These are phyloP conservation scores for Athelia sp. DNA, from an alignment of 1,284 basidiomycete genomes.

Conservation along the genomic window DNA sequence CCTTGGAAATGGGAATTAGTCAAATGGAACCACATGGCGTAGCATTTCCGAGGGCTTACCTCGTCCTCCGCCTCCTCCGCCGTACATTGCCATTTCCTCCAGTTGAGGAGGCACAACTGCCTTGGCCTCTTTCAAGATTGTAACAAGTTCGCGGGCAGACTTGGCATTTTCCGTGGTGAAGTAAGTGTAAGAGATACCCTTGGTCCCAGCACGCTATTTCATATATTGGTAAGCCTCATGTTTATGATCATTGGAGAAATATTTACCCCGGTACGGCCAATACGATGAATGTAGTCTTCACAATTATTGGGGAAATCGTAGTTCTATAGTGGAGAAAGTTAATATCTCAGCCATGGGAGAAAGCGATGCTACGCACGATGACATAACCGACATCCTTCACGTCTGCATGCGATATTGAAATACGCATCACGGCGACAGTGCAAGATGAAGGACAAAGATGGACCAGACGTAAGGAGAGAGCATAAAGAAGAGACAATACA, in stretches of 20 bases:
- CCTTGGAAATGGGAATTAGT: slow-evolving; percentile 28
- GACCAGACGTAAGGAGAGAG: slow-evolving; percentile 10
- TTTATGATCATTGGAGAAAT: background rate
- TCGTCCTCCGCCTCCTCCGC: slow-evolving; percentile 73
- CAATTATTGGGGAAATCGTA: slow-evolving; percentile 98
- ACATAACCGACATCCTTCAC: slow-evolving; percentile 95
- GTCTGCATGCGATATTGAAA: slow-evolving; percentile 54
- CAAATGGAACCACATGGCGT: slow-evolving; percentile 1
- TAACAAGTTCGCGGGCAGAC: slow-evolving; percentile 87
- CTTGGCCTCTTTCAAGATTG: slow-evolving; percentile 89
- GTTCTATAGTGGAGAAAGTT: slow-evolving; percentile 50
- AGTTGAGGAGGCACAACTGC: slow-evolving; percentile 85
- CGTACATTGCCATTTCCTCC: slow-evolving; percentile 89
- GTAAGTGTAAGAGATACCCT: slow-evolving; percentile 92
- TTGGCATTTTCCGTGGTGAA: slow-evolving; percentile 96
- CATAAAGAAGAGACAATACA: slow-evolving; percentile 27
- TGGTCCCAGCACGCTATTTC: slow-evolving; percentile 78
- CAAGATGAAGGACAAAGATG: slow-evolving; percentile 27
- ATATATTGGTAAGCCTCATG: slow-evolving; percentile 6
- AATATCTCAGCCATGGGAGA: slow-evolving; percentile 7
- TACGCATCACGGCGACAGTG: slow-evolving; percentile 30
- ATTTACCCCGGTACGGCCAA: slow-evolving; percentile 82
- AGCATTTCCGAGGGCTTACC: slow-evolving; percentile 38
- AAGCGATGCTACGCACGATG: slow-evolving; percentile 54
- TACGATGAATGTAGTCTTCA: slow-evolving; percentile 93